Percentiles rank a stretch among this genome's conserved stretches.
phyloP scores from a whole-genome alignment of 1,284 basidiomycete species.

The Cutaneotrichosporon sp. region DNA sequence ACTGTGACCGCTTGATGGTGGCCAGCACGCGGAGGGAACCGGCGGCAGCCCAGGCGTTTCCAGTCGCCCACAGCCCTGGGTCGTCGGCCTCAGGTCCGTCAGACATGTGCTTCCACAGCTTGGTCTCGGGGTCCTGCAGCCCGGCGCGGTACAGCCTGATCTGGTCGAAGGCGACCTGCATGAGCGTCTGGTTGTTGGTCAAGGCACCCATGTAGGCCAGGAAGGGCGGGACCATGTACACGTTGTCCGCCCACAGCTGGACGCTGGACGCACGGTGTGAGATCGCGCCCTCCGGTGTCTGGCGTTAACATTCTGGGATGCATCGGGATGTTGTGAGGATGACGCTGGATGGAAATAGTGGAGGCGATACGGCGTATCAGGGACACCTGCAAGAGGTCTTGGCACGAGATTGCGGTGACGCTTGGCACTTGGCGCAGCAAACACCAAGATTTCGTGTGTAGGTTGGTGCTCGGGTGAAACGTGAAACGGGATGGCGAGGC shows the following conservation, averaged over 20 bases:
- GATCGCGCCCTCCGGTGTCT: conserved; percentile 68
- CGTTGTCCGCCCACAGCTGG: conserved; percentile 56
- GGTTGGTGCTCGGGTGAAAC: no score
- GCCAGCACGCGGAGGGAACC: conserved; percentile 53
- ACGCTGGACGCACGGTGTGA: conserved; percentile 56
- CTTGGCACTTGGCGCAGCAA: no score
- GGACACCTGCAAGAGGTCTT: no score
- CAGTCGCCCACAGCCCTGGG: conserved; percentile 43
- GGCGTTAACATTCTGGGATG: conserved; percentile 13
- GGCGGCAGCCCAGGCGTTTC: conserved; percentile 54
- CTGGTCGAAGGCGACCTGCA: conserved; percentile 70
- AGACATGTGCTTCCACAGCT: conserved; percentile 47
- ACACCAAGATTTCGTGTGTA: no score
- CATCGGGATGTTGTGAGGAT: no score
- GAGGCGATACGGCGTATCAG: no score
- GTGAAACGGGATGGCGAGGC: background rate
- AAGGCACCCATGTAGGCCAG: conserved; percentile 79
- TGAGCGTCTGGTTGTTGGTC: conserved; percentile 61
- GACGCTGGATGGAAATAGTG: no score
- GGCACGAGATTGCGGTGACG: no score
- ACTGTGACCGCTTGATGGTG: conserved; percentile 48
- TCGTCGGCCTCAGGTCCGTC: conserved; percentile 35
- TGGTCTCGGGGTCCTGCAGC: conserved; percentile 32
- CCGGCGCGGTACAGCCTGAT: conserved; percentile 65
- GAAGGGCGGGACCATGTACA: conserved; percentile 74